Conservation (phyloP, 179 eudicot genomes). For the Beta macrorhiza region DNA sequence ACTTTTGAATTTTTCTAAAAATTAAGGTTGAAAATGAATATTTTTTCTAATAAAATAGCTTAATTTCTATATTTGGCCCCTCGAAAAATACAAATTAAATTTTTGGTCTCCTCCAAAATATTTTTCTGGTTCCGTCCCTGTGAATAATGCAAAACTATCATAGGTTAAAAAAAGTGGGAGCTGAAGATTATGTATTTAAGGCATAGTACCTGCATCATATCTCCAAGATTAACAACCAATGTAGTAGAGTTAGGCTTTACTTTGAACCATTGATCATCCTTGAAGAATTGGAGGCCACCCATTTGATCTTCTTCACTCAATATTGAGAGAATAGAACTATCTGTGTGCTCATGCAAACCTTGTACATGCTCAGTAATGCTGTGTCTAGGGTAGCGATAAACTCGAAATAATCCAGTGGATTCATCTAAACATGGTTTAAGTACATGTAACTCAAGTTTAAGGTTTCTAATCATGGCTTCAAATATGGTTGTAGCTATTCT, state of each 20-base stretch:
- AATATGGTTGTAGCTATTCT: slow-evolving; percentile 45
- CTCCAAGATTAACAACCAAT: slow-evolving; percentile 66
- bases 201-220: slow-evolving; percentile 64
- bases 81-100: no score
- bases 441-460: slow-evolving; percentile 21
- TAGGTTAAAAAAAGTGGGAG: no score
- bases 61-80: no score
- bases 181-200: not conserved
- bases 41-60: no score
- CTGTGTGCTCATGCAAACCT: slow-evolving; percentile 75
- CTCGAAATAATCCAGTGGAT: slow-evolving; percentile 45
- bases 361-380: slow-evolving; percentile 21
- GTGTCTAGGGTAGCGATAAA: slow-evolving; percentile 58
- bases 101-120: no score
- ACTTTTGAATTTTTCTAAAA: no score
- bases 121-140: no score
- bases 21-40: no score
- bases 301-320: slow-evolving; percentile 59
- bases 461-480: slow-evolving; percentile 38
- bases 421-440: slow-evolving; percentile 36
- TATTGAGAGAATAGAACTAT: slow-evolving; percentile 66
- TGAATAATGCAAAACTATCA: no score
- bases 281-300: slow-evolving; percentile 60
- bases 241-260: slow-evolving; percentile 49
- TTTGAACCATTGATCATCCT: slow-evolving; percentile 53